These are phyloP conservation scores for Solanum chilense DNA, from an alignment of 257 asterid species.

Conservation along the genomic window DNA sequence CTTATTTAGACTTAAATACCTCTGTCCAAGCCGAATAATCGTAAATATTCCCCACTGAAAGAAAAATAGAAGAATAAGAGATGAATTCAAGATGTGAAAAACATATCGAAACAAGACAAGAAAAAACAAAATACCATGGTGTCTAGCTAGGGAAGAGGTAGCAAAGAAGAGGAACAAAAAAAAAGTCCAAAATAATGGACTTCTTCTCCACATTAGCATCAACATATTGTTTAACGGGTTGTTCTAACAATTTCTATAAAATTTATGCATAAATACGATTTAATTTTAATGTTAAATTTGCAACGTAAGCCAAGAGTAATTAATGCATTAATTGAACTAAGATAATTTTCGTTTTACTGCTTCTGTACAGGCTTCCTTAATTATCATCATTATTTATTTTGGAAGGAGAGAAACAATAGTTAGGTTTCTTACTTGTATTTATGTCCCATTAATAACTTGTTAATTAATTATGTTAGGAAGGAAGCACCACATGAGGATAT, in stretches of 20 bases:
- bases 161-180: not conserved
- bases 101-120: not conserved
- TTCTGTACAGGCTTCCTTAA: not conserved
- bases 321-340: not conserved
- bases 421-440: not conserved
- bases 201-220: not conserved
- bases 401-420: not conserved
- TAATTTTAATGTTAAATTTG: not conserved
- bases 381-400: not conserved
- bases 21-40: slow-evolving; percentile 22
- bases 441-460: not conserved
- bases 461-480: not conserved
- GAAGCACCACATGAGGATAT: not conserved
- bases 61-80: not conserved
- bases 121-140: not conserved
- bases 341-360: not conserved
- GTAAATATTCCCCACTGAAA: slow-evolving; percentile 11
- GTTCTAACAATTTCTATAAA: not conserved
- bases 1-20: not conserved
- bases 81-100: not conserved
- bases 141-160: not conserved
- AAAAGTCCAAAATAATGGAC: not conserved
- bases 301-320: not conserved
- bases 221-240: not conserved
- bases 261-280: not conserved